Evolutionary conservation across 163 green algal species (phyloP), one percentile per base, ranked within the genome.

Genomic region (Scenedesmus sp.): DNA sequence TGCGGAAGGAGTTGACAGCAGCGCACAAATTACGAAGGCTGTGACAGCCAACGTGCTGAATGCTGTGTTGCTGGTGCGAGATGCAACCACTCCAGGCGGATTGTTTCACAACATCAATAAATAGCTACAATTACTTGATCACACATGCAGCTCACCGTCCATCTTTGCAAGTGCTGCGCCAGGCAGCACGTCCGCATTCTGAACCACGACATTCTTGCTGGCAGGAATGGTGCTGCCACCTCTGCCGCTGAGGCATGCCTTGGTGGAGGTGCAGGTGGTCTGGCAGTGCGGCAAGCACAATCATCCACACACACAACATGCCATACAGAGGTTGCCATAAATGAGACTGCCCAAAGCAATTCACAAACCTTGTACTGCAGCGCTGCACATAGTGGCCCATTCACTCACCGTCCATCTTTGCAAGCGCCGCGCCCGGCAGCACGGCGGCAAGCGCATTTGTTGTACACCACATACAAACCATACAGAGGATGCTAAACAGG

Each of bases 161-260:
- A 12, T 54, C 54, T 82, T 82, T 12, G 66, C 64, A 66, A 90
- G 66, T 8, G 54, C 64, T 64, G 85, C 85, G 3, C 85, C 85
- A 70, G 85, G 85, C 66, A 90, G 52, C 52, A 90, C 52, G 8
- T 56, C 66, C 23, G 34, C 85, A 59, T 74, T 76, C 10, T 26
- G n/a, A 26, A 60, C 23, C 57, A 88, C 57, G 18, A 57, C 23
- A 12, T 46, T 57, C 12, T 57, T 76, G 12, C 26, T 54, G 0
- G 76, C 85, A 7, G 84, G 84, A 20, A 66, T 84, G 4, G 34
- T 90, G 66, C 64, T 83, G 64, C 64, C 66, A 4, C 64, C 85
- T 0, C n/a, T 57, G 16, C 85, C 85, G 12, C 46, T 66, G 7
- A 90, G 34, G 85, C 85, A 90, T 13, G 85, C 85, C 20, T 83